phyloP scores from a whole-genome alignment of 2,329 filamentous ascomycete genomes.

The Coniosporium tulheliwenetii region DNA sequence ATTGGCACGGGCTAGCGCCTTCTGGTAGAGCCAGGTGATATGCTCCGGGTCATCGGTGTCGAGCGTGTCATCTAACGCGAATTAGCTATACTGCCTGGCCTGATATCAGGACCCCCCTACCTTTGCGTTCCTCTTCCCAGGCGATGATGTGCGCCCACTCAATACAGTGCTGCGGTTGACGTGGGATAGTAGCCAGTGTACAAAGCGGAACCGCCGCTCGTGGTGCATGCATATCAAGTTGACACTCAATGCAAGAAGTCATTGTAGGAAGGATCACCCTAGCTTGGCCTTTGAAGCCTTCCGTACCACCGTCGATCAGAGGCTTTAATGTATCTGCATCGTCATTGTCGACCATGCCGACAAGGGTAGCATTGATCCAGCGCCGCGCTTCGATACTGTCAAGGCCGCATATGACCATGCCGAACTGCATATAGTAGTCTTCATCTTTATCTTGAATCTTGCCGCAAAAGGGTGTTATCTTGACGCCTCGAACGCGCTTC shows the following conservation, averaged over 20 bases:
- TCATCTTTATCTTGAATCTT: slow-evolving; percentile 96
- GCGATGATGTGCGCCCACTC: slow-evolving; percentile 98
- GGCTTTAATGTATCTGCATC: slow-evolving; percentile 81
- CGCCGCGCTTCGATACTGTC: slow-evolving; percentile 96
- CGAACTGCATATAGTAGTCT: slow-evolving; percentile 94
- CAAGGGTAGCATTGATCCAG: slow-evolving; percentile 93
- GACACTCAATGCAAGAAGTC: slow-evolving; percentile 94
- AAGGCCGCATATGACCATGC: slow-evolving; percentile 80
- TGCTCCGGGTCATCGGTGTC: slow-evolving; percentile 96
- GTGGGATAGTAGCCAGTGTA: slow-evolving; percentile 88
- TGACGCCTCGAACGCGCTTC: slow-evolving; percentile 74
- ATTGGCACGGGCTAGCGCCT: slow-evolving; percentile 62
- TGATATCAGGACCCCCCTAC: slow-evolving; percentile 2
- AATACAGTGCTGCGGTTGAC: slow-evolving; percentile 94
- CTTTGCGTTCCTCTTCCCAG: slow-evolving; percentile 56
- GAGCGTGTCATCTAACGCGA: slow-evolving; percentile 49
- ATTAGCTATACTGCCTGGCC: not conserved
- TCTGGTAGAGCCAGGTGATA: slow-evolving; percentile 90
- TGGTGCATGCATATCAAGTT: slow-evolving; percentile 97
- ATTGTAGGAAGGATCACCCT: slow-evolving; percentile 84
- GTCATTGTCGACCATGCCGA: slow-evolving; percentile 75
- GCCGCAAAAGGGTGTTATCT: slow-evolving; percentile 85
- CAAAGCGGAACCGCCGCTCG: slow-evolving; percentile 91
- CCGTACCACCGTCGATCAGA: slow-evolving; percentile 88
- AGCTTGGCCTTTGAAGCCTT: slow-evolving; percentile 94